Conservation (phyloP, 805 yeast species). For the Ogataea paradorogensis region DNA sequence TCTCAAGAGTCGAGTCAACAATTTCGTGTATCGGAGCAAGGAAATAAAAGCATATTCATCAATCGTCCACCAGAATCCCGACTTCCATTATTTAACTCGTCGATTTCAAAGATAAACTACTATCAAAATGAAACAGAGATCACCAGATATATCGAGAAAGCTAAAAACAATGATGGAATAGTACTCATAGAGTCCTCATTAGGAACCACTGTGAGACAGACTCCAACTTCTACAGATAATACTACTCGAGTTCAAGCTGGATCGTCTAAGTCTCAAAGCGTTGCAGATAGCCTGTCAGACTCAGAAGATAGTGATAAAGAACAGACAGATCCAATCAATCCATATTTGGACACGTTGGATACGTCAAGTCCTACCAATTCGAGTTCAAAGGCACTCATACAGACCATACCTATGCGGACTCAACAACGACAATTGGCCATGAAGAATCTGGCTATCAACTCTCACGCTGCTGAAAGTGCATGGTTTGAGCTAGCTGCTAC, state of each 20-base stretch:
- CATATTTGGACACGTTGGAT: constrained; percentile 13
- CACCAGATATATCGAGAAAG: constrained; percentile 13
- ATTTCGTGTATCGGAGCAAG: not conserved
- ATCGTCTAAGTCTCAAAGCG: not conserved
- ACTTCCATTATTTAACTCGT: constrained; percentile 18
- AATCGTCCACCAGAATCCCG: constrained; percentile 16
- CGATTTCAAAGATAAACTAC: constrained; percentile 25
- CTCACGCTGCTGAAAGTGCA: constrained; percentile 18
- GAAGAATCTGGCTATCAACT: constrained; percentile 18
- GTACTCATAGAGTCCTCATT: not conserved
- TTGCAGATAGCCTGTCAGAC: constrained; percentile 1
- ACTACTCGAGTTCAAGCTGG: constrained; percentile 1
- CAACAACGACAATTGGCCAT: constrained; percentile 29
- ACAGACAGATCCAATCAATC: constrained; percentile 8
- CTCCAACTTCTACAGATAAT: constrained; percentile 14
- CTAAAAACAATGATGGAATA: constrained; percentile 2
- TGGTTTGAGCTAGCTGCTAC: constrained; percentile 22
- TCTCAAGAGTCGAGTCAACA: not conserved
- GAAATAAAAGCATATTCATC: constrained; percentile 19
- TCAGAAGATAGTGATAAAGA: constrained; percentile 6
- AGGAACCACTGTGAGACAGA: not conserved
- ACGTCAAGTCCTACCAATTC: not conserved
- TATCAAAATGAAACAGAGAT: constrained; percentile 18
- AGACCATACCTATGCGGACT: constrained; percentile 27
- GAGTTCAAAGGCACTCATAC: not conserved